Base-by-base conservation (phyloP, 1,284 basidiomycete species). In the Boletus albobrunnescens region DNA sequence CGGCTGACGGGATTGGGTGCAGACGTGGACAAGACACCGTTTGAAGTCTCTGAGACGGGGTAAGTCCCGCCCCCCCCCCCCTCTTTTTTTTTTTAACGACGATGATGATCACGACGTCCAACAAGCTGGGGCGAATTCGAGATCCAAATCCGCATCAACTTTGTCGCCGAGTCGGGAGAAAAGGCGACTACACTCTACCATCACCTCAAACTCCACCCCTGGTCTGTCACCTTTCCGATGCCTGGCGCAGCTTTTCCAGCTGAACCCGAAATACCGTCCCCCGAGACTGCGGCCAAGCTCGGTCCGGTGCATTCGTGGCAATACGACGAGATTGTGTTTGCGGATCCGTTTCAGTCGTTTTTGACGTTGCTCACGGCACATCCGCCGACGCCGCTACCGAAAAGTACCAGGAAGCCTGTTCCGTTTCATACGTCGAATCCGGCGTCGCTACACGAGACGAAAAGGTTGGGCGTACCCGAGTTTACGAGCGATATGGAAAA, bases 81-180 rank as follows among this genome's bases (percentile, higher is more conserved):
- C n/a, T 36, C 51, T 3, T 43, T 46, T 30, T 23, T 41, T 44
- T 31, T 20, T 26, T 41, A 16, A 30, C n/a, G 28, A 19, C 12
- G 16, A n/a, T 14, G 14, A 31, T 3, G 27, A n/a, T 28, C 1
- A 17, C 32, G 44, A 31, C 44, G 4, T 12, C 1, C 8, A 3
- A 30, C 50, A 90, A 90, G 95, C 38, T 99, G 96, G 96, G 96
- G 96, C 61, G 96, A 99, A 73, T 99, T 99, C 68, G 93, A 97
- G 60, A 87, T 99, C 52, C 82, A 88, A 60, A 95, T 99, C 59
- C 84, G 91, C 53, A 86, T 99, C 53, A 89, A 87, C 42, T 98
- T 99, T 69, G 77, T 93, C n/a, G 69, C 79, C 36, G 96, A 99
- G 68, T 84, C 94, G 2, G 87, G 82, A 43, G 96, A 99, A 69